Base-by-base conservation (phyloP, 306 rosid genomes). In the Quercus bicolor region DNA sequence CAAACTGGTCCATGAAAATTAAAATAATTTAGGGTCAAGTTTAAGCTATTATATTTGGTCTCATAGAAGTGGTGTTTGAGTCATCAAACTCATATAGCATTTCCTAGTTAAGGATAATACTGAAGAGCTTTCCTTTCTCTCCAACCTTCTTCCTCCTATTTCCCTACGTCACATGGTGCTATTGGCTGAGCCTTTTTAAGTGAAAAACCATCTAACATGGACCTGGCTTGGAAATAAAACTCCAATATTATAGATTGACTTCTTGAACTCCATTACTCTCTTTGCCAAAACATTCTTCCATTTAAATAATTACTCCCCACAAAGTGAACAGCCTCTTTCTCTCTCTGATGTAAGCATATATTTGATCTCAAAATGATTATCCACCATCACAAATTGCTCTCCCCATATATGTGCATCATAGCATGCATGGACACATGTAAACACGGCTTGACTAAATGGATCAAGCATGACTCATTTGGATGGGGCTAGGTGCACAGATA, bases 341-440 rank as follows among this genome's bases (percentile, higher is more conserved):
- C 82, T 54, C 73, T 80, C 33, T 87, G 84, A 92, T 81, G 97
- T 88, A 86, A 87, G 91, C 93, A 81, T 72, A 83, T 79, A 83
- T 86, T 79, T 74, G 86, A 77, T 81, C 76, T 61, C 76, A 73
- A 86, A 88, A 86, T 84, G 86, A 88, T 89, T 87, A 91, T 90
- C 97, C 93, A 87, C 89, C 84, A 84, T 77, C 86, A 76, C 89
- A 80, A 85, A 65, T 82, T 84, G 83, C 86, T 75, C 64, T 82
- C 79, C 57, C 78, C 80, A 79, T 52, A 19, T 74, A 52, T 78
- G 56, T 60, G 26, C 78, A 80, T 65, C 84, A 83, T 61, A 61
- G 33, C 83, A 80, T 74, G 68, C 74, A 64, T 72, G 74, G 54
- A 66, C 72, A 78, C 75, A 68, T 76, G 59, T 65, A 56, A 1